Conservation (phyloP, 2,329 filamentous ascomycete species). For the Drechslerella coelobrocha region DNA sequence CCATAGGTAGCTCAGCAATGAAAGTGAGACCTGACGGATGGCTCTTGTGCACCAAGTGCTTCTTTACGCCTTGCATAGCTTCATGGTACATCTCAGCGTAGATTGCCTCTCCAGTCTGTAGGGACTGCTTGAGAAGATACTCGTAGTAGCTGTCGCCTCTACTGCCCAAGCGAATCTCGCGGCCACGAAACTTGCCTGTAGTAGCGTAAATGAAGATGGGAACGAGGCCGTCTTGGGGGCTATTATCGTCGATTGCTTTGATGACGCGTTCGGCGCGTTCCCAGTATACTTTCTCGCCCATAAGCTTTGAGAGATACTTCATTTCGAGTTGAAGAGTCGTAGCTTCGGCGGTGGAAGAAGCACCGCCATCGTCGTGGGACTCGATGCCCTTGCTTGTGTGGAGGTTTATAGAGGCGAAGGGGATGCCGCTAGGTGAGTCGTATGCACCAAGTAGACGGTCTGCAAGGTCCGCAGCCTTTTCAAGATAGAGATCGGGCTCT, state of each 20-base stretch:
- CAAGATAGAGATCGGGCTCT: slow-evolving; percentile 85
- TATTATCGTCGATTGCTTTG: slow-evolving; percentile 84
- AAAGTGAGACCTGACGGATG: slow-evolving; percentile 81
- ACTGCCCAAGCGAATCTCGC: slow-evolving; percentile 89
- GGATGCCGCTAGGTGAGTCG: slow-evolving; percentile 83
- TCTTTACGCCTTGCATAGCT: slow-evolving; percentile 80
- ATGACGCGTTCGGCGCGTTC: slow-evolving; percentile 90
- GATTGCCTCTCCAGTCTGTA: slow-evolving; percentile 85
- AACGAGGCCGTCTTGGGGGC: slow-evolving; percentile 78
- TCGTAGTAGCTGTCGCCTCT: slow-evolving; percentile 97
- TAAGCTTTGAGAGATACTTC: slow-evolving; percentile 94
- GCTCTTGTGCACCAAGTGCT: slow-evolving; percentile 90
- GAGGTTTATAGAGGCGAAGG: slow-evolving; percentile 88
- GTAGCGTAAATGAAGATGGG: slow-evolving; percentile 89
- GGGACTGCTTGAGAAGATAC: slow-evolving; percentile 97
- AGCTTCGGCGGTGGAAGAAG: slow-evolving; percentile 91
- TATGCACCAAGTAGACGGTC: slow-evolving; percentile 87
- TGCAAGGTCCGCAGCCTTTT: slow-evolving; percentile 92
- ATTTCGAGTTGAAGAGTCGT: slow-evolving; percentile 93
- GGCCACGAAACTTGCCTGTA: slow-evolving; percentile 77
- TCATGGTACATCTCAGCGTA: slow-evolving; percentile 96
- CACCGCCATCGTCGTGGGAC: slow-evolving; percentile 83
- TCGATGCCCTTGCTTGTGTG: slow-evolving; percentile 76
- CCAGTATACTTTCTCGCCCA: slow-evolving; percentile 92
- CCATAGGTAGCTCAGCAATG: slow-evolving; percentile 81